A percentile compares a stretch with the other conserved stretches of the same genome.
phyloP scores from a whole-genome alignment of 176 grass and related monocot species.

The Eremochloa ophiuroides region DNA sequence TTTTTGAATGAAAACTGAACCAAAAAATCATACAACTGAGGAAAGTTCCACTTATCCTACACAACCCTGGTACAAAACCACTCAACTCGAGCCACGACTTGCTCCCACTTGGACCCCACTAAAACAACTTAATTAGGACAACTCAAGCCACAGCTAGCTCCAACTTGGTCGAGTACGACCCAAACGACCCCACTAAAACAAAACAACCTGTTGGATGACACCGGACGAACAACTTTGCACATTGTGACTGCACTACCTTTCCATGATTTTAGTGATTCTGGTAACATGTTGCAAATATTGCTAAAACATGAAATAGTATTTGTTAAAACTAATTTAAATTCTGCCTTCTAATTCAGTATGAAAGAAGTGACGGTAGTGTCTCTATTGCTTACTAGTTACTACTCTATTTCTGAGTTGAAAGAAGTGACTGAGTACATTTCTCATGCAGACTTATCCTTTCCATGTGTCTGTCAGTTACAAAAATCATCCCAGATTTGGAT shows the following conservation, averaged over 20 bases:
- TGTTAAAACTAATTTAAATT: neutral
- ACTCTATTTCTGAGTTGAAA: constrained; percentile 19
- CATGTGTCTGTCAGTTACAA: constrained; percentile 73
- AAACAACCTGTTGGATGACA: too few species aligned
- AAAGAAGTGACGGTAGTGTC: neutral
- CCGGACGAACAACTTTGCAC: neutral
- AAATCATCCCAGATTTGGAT: constrained; percentile 67
- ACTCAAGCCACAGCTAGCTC: too few species aligned
- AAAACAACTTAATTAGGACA: too few species aligned
- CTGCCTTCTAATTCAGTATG: neutral
- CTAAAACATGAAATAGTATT: neutral
- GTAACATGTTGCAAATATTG: neutral
- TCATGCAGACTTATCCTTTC: constrained; percentile 62
- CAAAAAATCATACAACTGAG: too few species aligned
- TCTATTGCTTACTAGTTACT: neutral
- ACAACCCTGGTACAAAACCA: too few species aligned
- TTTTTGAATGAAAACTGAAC: too few species aligned
- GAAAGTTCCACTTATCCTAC: too few species aligned
- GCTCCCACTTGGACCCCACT: too few species aligned
- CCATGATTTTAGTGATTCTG: neutral
- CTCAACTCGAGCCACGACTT: too few species aligned
- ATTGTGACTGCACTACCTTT: constrained; percentile 1
- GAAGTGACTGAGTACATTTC: constrained; percentile 4
- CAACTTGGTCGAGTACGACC: too few species aligned
- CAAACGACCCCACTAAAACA: too few species aligned